Conservation (phyloP, 2,329 filamentous ascomycete species). For the Ascochyta rabiei region DNA sequence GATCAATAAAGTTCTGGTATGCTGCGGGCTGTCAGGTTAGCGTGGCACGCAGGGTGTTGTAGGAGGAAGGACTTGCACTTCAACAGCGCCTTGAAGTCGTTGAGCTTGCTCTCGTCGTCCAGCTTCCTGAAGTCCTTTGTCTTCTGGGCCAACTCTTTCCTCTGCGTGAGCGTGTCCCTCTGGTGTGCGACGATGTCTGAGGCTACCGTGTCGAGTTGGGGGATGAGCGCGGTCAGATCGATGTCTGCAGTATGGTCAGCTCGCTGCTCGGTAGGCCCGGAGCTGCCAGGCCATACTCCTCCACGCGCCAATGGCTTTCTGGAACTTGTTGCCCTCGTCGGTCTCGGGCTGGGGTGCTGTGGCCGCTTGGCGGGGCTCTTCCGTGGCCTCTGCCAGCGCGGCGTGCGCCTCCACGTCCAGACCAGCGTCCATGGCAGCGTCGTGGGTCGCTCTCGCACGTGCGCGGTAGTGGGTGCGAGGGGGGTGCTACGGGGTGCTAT, state of each 20-base stretch:
- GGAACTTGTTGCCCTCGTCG: constrained; percentile 81
- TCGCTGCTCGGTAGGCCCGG: neutral
- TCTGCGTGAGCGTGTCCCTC: constrained; percentile 90
- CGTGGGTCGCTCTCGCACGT: neutral
- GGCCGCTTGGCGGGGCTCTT: constrained; percentile 12
- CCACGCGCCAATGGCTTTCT: constrained; percentile 94
- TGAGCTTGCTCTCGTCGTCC: constrained; percentile 84
- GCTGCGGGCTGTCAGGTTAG: constrained; percentile 59
- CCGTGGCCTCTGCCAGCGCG: constrained; percentile 22
- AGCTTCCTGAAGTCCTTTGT: constrained; percentile 97
- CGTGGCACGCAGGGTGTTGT: neutral
- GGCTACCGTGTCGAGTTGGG: constrained; percentile 88
- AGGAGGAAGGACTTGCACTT: constrained; percentile 65
- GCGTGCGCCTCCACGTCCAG: constrained; percentile 39
- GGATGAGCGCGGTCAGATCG: constrained; percentile 82
- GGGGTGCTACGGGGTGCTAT: too few species aligned
- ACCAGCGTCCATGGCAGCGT: constrained; percentile 43
- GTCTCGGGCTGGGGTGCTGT: constrained; percentile 42
- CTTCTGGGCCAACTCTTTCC: constrained; percentile 98
- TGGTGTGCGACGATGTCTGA: constrained; percentile 94
- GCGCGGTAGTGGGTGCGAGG: too few species aligned
- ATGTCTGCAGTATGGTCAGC: constrained; percentile 66
- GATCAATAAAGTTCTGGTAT: constrained; percentile 96
- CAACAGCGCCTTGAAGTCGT: constrained; percentile 85
- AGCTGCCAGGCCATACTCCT: constrained; percentile 68